Evolutionary conservation across 2,329 filamentous ascomycete species (phyloP).

Genomic region (Sporothrix schenckii): DNA sequence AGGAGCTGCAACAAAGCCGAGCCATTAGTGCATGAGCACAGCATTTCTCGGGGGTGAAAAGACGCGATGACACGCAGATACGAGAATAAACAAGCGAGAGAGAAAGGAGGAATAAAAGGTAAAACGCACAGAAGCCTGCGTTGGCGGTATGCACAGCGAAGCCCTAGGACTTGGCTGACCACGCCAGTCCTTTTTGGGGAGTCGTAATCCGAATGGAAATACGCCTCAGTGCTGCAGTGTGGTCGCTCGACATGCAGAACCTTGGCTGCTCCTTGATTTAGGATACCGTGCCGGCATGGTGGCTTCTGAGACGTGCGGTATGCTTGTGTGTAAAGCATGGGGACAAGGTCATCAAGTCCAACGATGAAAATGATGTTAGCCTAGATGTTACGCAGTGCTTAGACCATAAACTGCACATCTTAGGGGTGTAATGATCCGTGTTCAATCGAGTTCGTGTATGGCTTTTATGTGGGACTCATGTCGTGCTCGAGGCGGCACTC

Average conservation of each 20-base stretch:
- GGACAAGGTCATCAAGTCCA: not conserved
- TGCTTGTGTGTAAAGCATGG: not conserved
- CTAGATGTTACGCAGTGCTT: not conserved
- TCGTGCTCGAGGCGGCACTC: constrained; percentile 20
- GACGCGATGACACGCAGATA: constrained; percentile 30
- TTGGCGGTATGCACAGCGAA: constrained; percentile 24
- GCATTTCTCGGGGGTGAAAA: constrained; percentile 30
- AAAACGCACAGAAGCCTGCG: constrained; percentile 1
- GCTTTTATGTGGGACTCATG: not conserved
- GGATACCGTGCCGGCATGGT: not conserved
- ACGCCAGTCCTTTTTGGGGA: not conserved
- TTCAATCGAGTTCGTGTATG: not conserved
- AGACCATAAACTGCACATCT: not conserved
- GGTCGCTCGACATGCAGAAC: not conserved
- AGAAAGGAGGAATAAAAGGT: not conserved
- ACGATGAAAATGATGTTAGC: not conserved
- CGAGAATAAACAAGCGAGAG: constrained; percentile 19
- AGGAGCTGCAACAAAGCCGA: not conserved
- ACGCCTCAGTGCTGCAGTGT: constrained; percentile 2
- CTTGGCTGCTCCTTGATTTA: constrained; percentile 20
- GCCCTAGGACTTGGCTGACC: not conserved
- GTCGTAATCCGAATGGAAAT: not conserved
- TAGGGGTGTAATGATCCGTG: not conserved
- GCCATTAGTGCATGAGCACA: constrained; percentile 10
- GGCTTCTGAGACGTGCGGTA: not conserved